Base-by-base conservation (phyloP, 1,284 basidiomycete genomes). In the Hemileia vastatrix region DNA sequence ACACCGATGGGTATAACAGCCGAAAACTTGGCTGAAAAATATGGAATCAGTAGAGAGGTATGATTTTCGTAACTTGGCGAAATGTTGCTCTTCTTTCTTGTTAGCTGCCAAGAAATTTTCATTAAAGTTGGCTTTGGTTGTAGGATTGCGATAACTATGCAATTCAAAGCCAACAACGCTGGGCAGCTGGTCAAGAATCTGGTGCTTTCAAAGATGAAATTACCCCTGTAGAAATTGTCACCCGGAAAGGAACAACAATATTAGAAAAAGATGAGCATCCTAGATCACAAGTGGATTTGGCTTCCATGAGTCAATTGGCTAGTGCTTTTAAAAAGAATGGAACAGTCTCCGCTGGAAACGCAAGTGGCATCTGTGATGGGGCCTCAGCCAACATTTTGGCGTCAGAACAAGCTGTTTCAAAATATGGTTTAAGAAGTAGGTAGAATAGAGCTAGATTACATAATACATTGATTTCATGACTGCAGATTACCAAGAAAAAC, bases 351-450 rank as follows among this genome's bases (percentile, higher is more conserved):
- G 87, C 94, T 61, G 94, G 92, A 65, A 98, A 98, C 80, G 90
- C 94, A 2, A 90, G 87, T n/a, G 89, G 86, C 58, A 80, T 98
- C 75, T 95, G 91, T 76, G 95, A 98, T 74, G 94, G 94, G 75
- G 95, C 93, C n/a, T 92, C 90, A 49, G 94, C 94, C 15, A 81
- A 97, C 68, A 86, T 98, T 59, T 81, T 98, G 65, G 94, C 90
- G 81, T 90, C 88, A 18, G 90, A 90, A 57, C 86, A 86, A 67
- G 93, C 90, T 75, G 86, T 93, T 44, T 83, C 88, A 77, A 86
- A 90, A 77, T 85, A 93, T 64, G 88, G 89, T 64, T 73, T n/a
- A n/a, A n/a, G n/a, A n/a, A n/a, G n/a, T n/a, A n/a, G n/a, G n/a
- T n/a, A n/a, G n/a, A n/a, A n/a, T n/a, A n/a, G n/a, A n/a, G n/a